Percentiles rank a stretch among this genome's conserved stretches.
These are phyloP conservation scores for Russula abietina DNA, from an alignment of 768 basidiomycete species.

Conservation along the genomic window DNA sequence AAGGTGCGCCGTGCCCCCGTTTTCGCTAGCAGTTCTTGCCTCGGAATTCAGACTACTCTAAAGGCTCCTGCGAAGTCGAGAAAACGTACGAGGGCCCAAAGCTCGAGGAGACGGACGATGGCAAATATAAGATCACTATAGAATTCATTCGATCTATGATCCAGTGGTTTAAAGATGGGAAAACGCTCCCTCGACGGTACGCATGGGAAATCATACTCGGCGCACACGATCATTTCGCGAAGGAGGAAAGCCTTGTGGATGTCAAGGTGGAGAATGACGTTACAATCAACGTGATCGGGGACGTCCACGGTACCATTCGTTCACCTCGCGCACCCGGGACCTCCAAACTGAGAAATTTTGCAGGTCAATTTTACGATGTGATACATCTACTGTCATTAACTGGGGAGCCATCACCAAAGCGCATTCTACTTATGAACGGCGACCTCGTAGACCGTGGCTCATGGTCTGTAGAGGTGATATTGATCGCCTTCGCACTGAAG, in stretches of 20 bases:
- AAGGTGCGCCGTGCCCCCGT: conserved; percentile 44
- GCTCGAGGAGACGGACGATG: conserved; percentile 51
- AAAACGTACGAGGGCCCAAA: conserved; percentile 67
- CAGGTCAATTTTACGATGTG: conserved; percentile 94
- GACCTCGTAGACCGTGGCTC: conserved; percentile 98
- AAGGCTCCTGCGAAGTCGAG: conserved; percentile 79
- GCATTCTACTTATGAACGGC: conserved; percentile 85
- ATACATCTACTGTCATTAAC: conserved; percentile 82
- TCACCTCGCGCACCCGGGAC: not conserved
- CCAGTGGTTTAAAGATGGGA: conserved; percentile 90
- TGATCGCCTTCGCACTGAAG: conserved; percentile 93
- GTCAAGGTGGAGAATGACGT: conserved; percentile 68
- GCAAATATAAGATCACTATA: conserved; percentile 65
- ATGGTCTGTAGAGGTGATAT: conserved; percentile 89
- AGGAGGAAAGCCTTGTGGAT: conserved; percentile 78
- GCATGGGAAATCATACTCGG: conserved; percentile 96
- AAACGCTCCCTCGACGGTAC: conserved; percentile 80
- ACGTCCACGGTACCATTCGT: conserved; percentile 69
- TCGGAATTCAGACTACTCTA: not conserved
- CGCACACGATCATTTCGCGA: conserved; percentile 65
- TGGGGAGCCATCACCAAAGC: conserved; percentile 77
- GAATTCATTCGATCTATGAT: conserved; percentile 85
- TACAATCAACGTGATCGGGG: conserved; percentile 91
- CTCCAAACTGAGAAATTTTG: conserved; percentile 11
- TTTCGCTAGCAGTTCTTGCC: not conserved